A percentile compares a stretch with the other conserved stretches of the same genome.
Conservation (phyloP, 371 early-diverging fungal genomes). For the Rhizopus sp. region DNA sequence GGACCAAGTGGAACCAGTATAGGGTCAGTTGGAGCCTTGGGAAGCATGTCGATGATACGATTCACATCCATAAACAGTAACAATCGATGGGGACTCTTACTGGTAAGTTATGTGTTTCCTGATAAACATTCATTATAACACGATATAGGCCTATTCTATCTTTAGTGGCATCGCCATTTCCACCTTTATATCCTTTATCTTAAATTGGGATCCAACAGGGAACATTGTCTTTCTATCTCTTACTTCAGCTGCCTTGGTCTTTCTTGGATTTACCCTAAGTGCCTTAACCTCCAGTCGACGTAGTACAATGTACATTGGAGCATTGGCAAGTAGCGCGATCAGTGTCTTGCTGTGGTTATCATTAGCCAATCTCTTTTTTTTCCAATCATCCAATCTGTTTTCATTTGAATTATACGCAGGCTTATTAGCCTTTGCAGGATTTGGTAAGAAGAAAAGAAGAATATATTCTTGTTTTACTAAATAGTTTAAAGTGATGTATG, state of each 20-base stretch:
- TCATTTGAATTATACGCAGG: constrained; percentile 57
- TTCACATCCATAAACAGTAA: constrained; percentile 20
- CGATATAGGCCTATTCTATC: constrained; percentile 33
- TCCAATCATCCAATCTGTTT: constrained; percentile 43
- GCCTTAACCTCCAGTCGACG: constrained; percentile 53
- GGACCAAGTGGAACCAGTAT: constrained; percentile 16
- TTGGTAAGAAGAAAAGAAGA: constrained; percentile 29
- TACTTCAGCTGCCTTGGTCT: constrained; percentile 49
- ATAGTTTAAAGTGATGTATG: constrained; percentile 47
- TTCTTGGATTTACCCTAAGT: constrained; percentile 49
- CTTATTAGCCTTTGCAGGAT: constrained; percentile 53
- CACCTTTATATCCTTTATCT: constrained; percentile 22
- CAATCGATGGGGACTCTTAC: constrained; percentile 35
- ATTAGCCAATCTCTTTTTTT: constrained; percentile 47
- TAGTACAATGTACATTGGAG: constrained; percentile 48
- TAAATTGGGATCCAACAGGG: constrained; percentile 41
- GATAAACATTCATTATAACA: neutral
- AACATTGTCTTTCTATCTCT: constrained; percentile 37
- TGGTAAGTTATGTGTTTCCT: constrained; percentile 19
- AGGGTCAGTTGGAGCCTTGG: constrained; percentile 26
- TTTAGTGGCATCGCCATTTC: constrained; percentile 46
- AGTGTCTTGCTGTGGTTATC: constrained; percentile 42
- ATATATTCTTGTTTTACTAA: neutral
- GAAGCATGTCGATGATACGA: constrained; percentile 32
- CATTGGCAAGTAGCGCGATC: constrained; percentile 43